Evolutionary conservation across 129 eudicot genomes (phyloP).

Genomic region (Chrysanthemum lavandulifolium): DNA sequence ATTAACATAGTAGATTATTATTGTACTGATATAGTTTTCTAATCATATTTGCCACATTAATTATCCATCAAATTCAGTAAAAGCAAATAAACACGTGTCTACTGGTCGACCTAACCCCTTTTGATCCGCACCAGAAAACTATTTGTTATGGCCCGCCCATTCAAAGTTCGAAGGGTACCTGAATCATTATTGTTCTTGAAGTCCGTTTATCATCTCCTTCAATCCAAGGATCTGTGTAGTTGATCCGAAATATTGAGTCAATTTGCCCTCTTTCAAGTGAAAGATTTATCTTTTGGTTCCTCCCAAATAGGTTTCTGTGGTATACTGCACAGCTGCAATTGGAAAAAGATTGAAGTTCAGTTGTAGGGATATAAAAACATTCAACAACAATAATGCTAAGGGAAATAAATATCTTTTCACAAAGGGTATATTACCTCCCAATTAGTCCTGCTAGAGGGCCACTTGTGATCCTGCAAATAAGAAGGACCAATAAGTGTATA

Average conservation of each 20-base stretch:
- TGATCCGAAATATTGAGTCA: constrained; percentile 80
- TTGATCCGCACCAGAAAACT: no score
- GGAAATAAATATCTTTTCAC: neutral
- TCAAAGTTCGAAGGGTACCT: constrained; percentile 41
- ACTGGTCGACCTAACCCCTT: no score
- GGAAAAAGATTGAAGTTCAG: constrained; percentile 3
- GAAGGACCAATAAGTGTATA: constrained; percentile 8
- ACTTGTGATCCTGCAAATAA: constrained; percentile 71
- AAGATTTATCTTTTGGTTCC: constrained; percentile 88
- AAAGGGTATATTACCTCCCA: constrained; percentile 66
- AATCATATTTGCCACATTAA: no score
- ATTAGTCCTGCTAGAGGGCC: constrained; percentile 98
- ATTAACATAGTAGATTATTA: no score
- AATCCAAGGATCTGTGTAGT: constrained; percentile 97
- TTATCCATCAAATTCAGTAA: no score
- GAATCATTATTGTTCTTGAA: constrained; percentile 86
- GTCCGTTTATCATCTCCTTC: constrained; percentile 99
- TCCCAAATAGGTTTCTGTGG: constrained; percentile 92
- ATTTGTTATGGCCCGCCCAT: neutral
- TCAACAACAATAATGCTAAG: neutral
- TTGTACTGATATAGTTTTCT: no score
- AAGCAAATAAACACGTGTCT: no score
- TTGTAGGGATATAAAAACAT: neutral
- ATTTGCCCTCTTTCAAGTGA: constrained; percentile 93
- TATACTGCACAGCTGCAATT: constrained; percentile 77